Base-by-base conservation (phyloP, 805 yeast species). In the Wickerhamomyces canadensis region DNA sequence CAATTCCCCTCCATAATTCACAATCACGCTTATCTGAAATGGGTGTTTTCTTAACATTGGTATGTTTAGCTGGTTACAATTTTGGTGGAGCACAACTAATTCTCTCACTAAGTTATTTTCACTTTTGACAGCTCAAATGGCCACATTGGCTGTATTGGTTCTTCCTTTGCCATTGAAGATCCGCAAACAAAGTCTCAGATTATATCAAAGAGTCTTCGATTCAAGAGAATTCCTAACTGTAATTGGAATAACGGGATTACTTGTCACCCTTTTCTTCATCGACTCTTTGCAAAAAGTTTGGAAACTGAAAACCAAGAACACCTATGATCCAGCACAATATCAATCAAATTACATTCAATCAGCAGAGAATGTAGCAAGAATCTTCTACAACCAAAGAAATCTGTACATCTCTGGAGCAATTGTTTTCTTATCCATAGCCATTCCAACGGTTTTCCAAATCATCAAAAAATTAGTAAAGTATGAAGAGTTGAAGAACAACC, bases 331-430 rank as follows among this genome's bases (percentile, higher is more conserved):
- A 12, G 5, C 19, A 6, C 31, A 44, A 22, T 38, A 40, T 24
- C 40, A 39, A 23, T 44, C 54, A 8, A 46, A 55, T 2, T 54
- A 58, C 19, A 38, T 49, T 3, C 49, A 60, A 24, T 60, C 70
- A 32, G 64, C 70, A 29, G 82, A 78, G 17, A 72, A 67, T 42
- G 57, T 76, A 45, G 84, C 82, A 5, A 62, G 74, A 33, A 73
- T 78, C 42, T 78, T 80, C 40, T 78, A 76, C 48, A 68, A 78
- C 27, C 84, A 78, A 55, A 65, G 85, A 52, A 78, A 78, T 46
- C 62, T 76, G 29, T 78, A 78, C 53, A 66, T 78, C 37, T 69
- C 78, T 13, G 85, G 84, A 8, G 80, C 80, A 8, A 78, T 77
- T 5, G 56, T 78, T 41, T 78, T 74, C 55, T 67, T 76, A 49